Evolutionary conservation across 805 yeast species (phyloP), one percentile per base, ranked within the genome.

Genomic region (Blastobotrys muscicola): DNA sequence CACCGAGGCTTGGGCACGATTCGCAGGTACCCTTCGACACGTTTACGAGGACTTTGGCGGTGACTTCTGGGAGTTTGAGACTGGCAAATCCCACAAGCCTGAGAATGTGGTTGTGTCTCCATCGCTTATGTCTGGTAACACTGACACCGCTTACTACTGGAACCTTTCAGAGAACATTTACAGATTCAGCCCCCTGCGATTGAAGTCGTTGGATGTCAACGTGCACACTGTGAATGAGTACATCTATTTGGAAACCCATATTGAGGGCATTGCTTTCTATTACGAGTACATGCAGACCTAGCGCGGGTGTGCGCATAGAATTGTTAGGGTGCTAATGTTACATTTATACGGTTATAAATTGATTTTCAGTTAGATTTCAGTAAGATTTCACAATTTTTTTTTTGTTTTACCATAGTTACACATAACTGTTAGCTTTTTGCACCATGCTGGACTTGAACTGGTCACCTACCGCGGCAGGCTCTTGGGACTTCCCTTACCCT

Each of bases 81-180:
- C 50, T 14, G 49, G 45, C 35, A 41, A 41, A 9, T 29, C 16
- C 13, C 58, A 67, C n/a, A 45, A 66, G 39, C 61, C 57, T 2
- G 57, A 62, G 14, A 45, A 59, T n/a, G 56, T 69, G 11, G 53
- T 72, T 34, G 70, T 76, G 11, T 68, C 82, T 2, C 85, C 87
- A 2, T 65, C 73, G 20, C 57, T 81, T 34, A 73, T 76, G 71
- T 68, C 82, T 2, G 87, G 81, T 14, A 81, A 80, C 60, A 82
- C 89, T 2, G 89, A 82, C 55, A 81, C 87, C 4, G 65, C 68
- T 45, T 68, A 72, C 53, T 82, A 78, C 60, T 80, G 85, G 86
- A 56, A 62, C 36, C 62, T 82, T 52, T 72, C 82, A 2, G 59
- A 67, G 32, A 72, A 80, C 54, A 78, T 82, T 42, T 82, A 69